A percentile compares a stretch with the other conserved stretches of the same genome.
These are phyloP conservation scores for Phoenix dactylifera DNA, from an alignment of 176 grass and related monocot genomes.

Conservation along the genomic window DNA sequence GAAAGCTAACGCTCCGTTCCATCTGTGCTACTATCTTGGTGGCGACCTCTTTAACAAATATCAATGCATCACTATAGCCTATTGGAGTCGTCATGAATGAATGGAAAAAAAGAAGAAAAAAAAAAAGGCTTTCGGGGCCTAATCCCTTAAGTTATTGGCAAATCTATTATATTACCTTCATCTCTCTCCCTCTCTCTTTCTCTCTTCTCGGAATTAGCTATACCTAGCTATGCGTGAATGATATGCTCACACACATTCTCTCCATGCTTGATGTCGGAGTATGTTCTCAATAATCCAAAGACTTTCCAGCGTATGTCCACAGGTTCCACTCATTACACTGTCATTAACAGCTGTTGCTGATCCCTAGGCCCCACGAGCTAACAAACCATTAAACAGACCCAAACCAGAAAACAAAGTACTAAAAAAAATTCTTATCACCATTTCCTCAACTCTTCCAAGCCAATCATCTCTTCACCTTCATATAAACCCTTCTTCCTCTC, in stretches of 20 bases:
- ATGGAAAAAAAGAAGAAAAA: no score
- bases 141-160: no score
- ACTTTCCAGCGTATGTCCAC: slow-evolving; percentile 6
- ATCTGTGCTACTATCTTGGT: no score
- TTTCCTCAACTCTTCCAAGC: neutral
- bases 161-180: no score
- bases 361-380: slow-evolving; percentile 16
- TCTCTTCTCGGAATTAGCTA: neutral
- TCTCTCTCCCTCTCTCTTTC: neutral
- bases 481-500: neutral
- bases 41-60: no score
- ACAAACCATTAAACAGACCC: neutral
- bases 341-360: slow-evolving; percentile 1
- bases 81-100: no score
- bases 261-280: slow-evolving; percentile 16
- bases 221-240: slow-evolving; percentile 8
- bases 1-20: no score
- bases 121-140: no score
- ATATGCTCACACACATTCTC: slow-evolving; percentile 5
- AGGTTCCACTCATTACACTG: neutral
- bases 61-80: no score
- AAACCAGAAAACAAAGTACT: no score
- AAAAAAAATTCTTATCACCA: neutral
- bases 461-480: neutral
- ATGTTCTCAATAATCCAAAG: slow-evolving; percentile 12